Base-by-base conservation (phyloP, 176 grass and related monocot species). In the Phoenix roebelenii region DNA sequence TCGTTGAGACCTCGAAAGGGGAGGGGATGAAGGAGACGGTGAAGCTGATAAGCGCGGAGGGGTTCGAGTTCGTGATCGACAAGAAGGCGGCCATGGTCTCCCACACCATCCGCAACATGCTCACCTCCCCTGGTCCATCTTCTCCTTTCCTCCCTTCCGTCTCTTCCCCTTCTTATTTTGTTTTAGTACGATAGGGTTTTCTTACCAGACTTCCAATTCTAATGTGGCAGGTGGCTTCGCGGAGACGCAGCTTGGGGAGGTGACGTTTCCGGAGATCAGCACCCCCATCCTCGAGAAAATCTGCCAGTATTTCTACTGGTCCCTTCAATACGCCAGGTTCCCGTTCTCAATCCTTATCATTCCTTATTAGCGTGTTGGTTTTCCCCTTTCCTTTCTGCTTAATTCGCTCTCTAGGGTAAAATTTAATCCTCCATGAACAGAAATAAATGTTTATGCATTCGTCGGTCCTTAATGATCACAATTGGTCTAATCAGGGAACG, bases 291-390 rank as follows among this genome's bases (percentile, higher is more conserved):
- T 91, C 24, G 92, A 90, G 75, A 90, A 96, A 74, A 90, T 96
- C 64, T 96, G 92, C 65, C 87, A 88, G 62, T 97, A 91, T 73
- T 97, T 97, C 75, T 97, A 91, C 54, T 97, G 92, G 92, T 85
- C 87, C 12, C 87, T 91, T 16, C 87, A 88, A 71, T 88, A 80
- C 59, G 71, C 84, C 65, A 83, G 81, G 92, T 97, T 55, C 23
- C 25, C 3, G 3, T 18, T 4, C 49, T 10, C 87, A 88, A 71
- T 88, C 77, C 59, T 90, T 54, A 14, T 23, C 4, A 16, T 25
- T 12, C 44, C 48, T 28, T 19, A 18, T 10, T 3, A 30, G 0
- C 24, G 24, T 25, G 24, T 25, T 25, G 3, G 24, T 25, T 25
- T 25, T 66, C 18, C n/a, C 26, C 50, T 12, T 65, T 54, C 48